These are phyloP conservation scores for Umbellularia californica DNA, from an alignment of 164 flowering plant genomes.

Conservation along the genomic window DNA sequence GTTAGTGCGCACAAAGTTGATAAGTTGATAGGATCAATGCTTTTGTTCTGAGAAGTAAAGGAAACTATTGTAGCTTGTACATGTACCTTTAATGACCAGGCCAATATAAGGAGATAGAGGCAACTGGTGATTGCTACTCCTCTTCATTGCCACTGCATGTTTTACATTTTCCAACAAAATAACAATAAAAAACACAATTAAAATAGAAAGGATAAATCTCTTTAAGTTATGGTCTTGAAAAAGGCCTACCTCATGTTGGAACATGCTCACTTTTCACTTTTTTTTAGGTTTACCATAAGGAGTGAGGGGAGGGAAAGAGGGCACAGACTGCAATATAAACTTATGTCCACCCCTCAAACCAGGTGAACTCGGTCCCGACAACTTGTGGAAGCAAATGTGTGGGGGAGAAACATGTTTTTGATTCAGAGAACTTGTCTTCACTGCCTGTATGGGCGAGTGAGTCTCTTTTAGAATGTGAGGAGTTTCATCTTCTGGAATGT, in stretches of 20 bases:
- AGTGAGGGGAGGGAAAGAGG: slow-evolving; percentile 57
- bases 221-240: not conserved
- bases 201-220: not conserved
- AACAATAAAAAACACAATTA: not conserved
- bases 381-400: slow-evolving; percentile 25
- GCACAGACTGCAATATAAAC: slow-evolving; percentile 56
- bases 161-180: not conserved
- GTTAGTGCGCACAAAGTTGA: not conserved
- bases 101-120: not conserved
- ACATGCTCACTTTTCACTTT: slow-evolving; percentile 18
- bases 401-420: slow-evolving; percentile 72
- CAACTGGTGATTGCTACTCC: not conserved
- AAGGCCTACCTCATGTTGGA: not conserved
- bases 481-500: slow-evolving; percentile 47
- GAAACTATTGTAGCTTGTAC: not conserved
- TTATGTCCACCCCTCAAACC: slow-evolving; percentile 56
- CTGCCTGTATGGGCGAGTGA: slow-evolving; percentile 25
- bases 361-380: slow-evolving; percentile 36
- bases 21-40: not conserved
- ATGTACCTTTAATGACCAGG: not conserved
- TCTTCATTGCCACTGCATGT: not conserved
- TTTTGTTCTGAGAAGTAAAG: too few species aligned
- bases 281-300: slow-evolving; percentile 31
- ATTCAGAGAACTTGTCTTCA: slow-evolving; percentile 68
- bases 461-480: slow-evolving; percentile 50